Evolutionary conservation across 768 basidiomycete species (phyloP), one percentile per base, ranked within the genome.

Genomic region (Mycena crocata): DNA sequence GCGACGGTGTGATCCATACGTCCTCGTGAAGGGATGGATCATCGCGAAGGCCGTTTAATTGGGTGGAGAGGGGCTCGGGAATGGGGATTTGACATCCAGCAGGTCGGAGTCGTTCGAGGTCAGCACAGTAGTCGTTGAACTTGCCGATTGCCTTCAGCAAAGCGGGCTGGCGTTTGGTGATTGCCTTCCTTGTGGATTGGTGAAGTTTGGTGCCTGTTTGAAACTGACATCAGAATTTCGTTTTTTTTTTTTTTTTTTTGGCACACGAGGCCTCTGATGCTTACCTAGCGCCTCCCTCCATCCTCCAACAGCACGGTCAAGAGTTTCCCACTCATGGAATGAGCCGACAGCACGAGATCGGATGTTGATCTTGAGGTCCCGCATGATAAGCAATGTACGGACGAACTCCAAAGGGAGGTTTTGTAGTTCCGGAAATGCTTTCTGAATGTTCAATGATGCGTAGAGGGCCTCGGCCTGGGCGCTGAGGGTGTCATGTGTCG

Each of bases 401-500:
- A 82, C 71, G 60, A 81, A 80, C 8, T 77, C 71, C 10, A 76
- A 37, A 17, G 73, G 63, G 17, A 80, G 42, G 9, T 71, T 71
- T 26, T 68, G 31, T 8, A 84, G 78, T 28, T 79, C 78, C 0
- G 79, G 81, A 39, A 77, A 80, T 12, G 48, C 26, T 3, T 76
- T 69, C 2, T 70, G 70, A 9, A 83, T 61, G 46, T 83, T 81
- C 21, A 83, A 66, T 0, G 79, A 77, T 2, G 72, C 42, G 68
- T 81, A 83, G 0, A 83, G 63, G 0, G 50, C 62, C 35, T 83
- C 78, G 0, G 79, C 75, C 56, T 76, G 56, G 2, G 67, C 57
- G 15, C 69, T 68, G 10, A 80, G 62, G 2, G 23, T 21, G 5
- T 67, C 59, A 13, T 77, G 76, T 3, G 67, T 71, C 5, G 32